These are phyloP conservation scores for Amaranthus tricolor DNA, from an alignment of 179 eudicot genomes.

Conservation along the genomic window DNA sequence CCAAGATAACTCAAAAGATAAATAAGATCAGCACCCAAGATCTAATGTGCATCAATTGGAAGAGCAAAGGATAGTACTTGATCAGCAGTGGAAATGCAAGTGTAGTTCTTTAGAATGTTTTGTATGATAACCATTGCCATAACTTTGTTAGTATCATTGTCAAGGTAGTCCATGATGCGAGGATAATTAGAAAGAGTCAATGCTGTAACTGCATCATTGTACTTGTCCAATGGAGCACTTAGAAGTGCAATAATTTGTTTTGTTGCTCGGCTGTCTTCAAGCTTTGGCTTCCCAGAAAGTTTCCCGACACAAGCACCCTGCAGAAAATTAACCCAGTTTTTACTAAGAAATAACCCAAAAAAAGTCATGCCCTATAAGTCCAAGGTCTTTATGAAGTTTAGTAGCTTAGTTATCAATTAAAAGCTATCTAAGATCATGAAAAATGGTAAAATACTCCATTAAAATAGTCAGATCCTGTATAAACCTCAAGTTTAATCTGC, in stretches of 20 bases:
- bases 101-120: constrained; percentile 74
- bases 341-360: not conserved
- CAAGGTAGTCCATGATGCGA: constrained; percentile 92
- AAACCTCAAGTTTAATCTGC: not conserved
- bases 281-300: constrained; percentile 85
- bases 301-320: constrained; percentile 93
- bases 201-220: constrained; percentile 88
- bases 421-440: constrained; percentile 7
- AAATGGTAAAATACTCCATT: not conserved
- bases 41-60: constrained; percentile 1
- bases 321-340: constrained; percentile 17
- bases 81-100: constrained; percentile 82
- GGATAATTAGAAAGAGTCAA: constrained; percentile 94
- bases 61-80: constrained; percentile 44
- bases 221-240: constrained; percentile 96
- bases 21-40: constrained; percentile 1
- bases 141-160: constrained; percentile 77
- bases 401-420: not conserved
- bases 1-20: constrained; percentile 4
- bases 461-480: not conserved
- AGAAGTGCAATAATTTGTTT: constrained; percentile 93
- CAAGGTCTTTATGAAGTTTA: not conserved
- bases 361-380: not conserved
- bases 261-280: constrained; percentile 81
- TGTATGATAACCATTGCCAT: constrained; percentile 95